Percentiles rank a stretch among this genome's conserved stretches.
phyloP scores from a whole-genome alignment of 768 basidiomycete genomes.

The Suillus luteus region DNA sequence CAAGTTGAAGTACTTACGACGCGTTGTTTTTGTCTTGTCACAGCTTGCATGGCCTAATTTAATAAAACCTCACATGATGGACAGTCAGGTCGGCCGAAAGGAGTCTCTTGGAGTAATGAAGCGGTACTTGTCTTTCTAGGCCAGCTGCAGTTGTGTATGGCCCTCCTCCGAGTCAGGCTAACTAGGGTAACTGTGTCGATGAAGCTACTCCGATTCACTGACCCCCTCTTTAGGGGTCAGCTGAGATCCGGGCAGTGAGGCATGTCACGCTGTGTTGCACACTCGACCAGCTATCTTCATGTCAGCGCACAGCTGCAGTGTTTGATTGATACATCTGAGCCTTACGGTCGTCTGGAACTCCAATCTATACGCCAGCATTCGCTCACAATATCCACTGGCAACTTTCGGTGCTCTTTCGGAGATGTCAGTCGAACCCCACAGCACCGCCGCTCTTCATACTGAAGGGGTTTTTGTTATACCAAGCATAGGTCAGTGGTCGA shows the following conservation, averaged over 20 bases:
- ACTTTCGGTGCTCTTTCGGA: background rate
- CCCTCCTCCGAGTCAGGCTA: too few relatives aligned
- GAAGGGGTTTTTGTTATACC: background rate
- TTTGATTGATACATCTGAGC: background rate
- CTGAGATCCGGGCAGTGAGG: background rate
- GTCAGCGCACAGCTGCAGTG: background rate
- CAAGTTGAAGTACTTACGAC: too few relatives aligned
- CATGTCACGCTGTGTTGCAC: background rate
- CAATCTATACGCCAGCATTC: background rate
- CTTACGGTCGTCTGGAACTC: background rate
- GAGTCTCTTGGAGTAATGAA: too few relatives aligned
- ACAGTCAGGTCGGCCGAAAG: too few relatives aligned
- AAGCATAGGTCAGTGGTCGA: slow-evolving; percentile 3
- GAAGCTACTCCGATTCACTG: background rate
- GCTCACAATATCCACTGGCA: background rate
- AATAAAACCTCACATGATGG: too few relatives aligned
- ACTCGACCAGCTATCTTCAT: background rate
- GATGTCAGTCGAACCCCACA: slow-evolving; percentile 2
- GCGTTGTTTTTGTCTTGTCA: too few relatives aligned
- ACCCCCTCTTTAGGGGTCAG: slow-evolving; percentile 4
- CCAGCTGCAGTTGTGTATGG: too few relatives aligned
- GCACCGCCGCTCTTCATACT: background rate
- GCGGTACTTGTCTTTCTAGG: too few relatives aligned
- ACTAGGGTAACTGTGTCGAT: background rate
- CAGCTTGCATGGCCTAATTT: too few relatives aligned